Evolutionary conservation across 31 red algal genomes (phyloP), one percentile per base, ranked within the genome.

Genomic region (Porphyra umbilicalis): DNA sequence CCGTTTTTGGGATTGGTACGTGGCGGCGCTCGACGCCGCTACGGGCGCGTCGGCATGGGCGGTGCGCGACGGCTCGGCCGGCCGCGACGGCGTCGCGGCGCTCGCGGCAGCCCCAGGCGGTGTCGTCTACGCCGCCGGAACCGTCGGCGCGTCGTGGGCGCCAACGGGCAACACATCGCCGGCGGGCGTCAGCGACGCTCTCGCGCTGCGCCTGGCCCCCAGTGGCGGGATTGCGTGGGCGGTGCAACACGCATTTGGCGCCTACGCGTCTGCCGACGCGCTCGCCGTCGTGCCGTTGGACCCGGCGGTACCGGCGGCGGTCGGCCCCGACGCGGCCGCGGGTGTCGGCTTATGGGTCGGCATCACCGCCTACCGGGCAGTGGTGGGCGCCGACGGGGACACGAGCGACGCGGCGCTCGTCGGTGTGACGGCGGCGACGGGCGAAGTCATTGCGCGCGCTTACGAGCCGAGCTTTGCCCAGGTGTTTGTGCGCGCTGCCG

Each of bases 361-460:
- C 20, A 18, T 71, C 57, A 71, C 57, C 57, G 57, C 57, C 25
- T 71, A 71, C 57, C 57, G 57, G 25, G 4, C 25, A 29, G 57
- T 71, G 57, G 57, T 29, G 0, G 57, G 57, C 57, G 57, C 25
- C 0, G 57, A 71, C 57, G 57, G 57, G 57, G 57, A 29, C 20
- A 71, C 57, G 57, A 71, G 57, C 20, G 57, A 71, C 57, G 4
- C 30, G 90, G 76, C 85, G 30, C 79, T 87, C 7, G 85, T 88
- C 36, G 90, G 90, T 42, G 42, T 87, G 10, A 80, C 85, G 14
- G 38, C 90, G 30, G 81, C 85, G 16, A 76, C 85, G 9, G 90
- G 90, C 35, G 44, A 39, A 0, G 83, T 81, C 4, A 34, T 92
- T 9, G 76, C 85, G 2, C 57, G 57, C 25, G 30, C 20, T 29